These are phyloP conservation scores for Yamadazyma atmosphaerica DNA, from an alignment of 1,139 yeast genomes.

Conservation along the genomic window DNA sequence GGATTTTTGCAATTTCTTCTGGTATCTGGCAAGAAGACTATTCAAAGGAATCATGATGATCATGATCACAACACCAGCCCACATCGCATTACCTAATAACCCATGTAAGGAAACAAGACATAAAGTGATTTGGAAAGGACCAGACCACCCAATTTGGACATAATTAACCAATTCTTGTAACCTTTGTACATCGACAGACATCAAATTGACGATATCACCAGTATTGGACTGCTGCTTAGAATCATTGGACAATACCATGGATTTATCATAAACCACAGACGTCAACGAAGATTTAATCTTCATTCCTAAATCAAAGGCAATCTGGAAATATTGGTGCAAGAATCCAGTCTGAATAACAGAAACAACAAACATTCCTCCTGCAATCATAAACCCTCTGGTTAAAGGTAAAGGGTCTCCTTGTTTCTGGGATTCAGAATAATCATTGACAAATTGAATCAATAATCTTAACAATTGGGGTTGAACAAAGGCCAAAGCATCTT, in stretches of 20 bases:
- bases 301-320: conserved; percentile 90
- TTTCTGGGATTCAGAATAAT: conserved; percentile 51
- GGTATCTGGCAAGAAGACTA: conserved; percentile 68
- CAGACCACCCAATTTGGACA: conserved; percentile 91
- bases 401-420: conserved; percentile 54
- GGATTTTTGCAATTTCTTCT: conserved; percentile 69
- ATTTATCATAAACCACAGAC: conserved; percentile 75
- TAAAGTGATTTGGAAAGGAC: conserved; percentile 86
- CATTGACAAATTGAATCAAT: conserved; percentile 80
- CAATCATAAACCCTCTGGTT: conserved; percentile 80
- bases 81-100: conserved; percentile 86
- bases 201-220: conserved; percentile 96
- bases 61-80: conserved; percentile 93
- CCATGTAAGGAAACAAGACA: conserved; percentile 78
- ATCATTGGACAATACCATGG: conserved; percentile 80
- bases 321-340: conserved; percentile 90
- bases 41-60: conserved; percentile 84
- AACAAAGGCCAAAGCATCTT: conserved; percentile 78
- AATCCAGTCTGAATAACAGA: conserved; percentile 82
- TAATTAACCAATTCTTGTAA: conserved; percentile 87
- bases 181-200: conserved; percentile 97
- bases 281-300: conserved; percentile 79
- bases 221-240: conserved; percentile 78
- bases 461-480: conserved; percentile 85
- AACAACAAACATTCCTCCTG: conserved; percentile 78